phyloP scores from a whole-genome alignment of 805 yeast genomes.

The Hanseniaspora jakobsenii region DNA sequence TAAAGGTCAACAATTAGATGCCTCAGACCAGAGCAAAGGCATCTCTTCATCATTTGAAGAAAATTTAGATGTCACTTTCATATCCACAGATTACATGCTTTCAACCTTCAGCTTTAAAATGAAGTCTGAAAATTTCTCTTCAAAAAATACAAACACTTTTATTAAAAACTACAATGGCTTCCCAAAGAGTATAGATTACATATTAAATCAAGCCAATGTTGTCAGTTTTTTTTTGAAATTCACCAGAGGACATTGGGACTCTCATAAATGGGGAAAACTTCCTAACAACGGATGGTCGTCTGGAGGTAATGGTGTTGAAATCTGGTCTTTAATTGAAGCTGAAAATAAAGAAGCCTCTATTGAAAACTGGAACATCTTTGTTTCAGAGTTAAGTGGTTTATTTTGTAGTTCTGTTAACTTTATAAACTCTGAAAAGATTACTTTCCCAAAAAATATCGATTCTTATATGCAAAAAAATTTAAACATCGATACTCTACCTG shows the following conservation, averaged over 20 bases:
- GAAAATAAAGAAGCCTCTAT: conserved; percentile 41
- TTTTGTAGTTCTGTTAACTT: conserved; percentile 92
- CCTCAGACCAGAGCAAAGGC: too few species aligned
- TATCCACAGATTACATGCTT: conserved; percentile 58
- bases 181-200: conserved; percentile 71
- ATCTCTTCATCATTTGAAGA: conserved; percentile 40
- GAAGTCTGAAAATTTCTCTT: conserved; percentile 37
- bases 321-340: conserved; percentile 79
- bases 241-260: conserved; percentile 92
- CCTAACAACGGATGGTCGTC: conserved; percentile 59
- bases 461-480: conserved; percentile 23
- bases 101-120: conserved; percentile 61
- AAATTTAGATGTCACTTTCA: conserved; percentile 48
- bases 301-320: conserved; percentile 93
- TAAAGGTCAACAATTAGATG: neutral
- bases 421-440: conserved; percentile 66
- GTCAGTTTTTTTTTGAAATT: conserved; percentile 74
- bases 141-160: conserved; percentile 18
- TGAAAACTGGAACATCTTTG: conserved; percentile 55
- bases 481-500: conserved; percentile 18
- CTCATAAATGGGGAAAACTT: conserved; percentile 71
- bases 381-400: conserved; percentile 71
- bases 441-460: conserved; percentile 41
- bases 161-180: conserved; percentile 50
- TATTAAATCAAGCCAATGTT: conserved; percentile 52